Evolutionary conservation across 2,329 filamentous ascomycete genomes (phyloP).

Genomic region (Ophiostoma angusticollis): DNA sequence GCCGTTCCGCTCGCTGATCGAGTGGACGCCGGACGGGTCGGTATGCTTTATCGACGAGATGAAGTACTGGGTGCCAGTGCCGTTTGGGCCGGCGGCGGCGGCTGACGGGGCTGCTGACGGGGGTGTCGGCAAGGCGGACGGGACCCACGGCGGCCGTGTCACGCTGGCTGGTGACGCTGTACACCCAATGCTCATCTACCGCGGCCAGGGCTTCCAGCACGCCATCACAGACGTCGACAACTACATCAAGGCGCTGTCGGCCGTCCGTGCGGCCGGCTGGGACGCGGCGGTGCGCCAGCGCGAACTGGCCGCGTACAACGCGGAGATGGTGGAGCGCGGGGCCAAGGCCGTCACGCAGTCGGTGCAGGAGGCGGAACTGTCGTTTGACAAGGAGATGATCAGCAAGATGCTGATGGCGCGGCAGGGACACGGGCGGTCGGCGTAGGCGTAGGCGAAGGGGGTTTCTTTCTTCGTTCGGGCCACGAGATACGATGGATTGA

Average conservation of each 20-base stretch:
- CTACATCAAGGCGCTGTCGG: slow-evolving; percentile 23
- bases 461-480: too few species aligned
- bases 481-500: too few species aligned
- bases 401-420: slow-evolving; percentile 23
- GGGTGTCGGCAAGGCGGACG: slow-evolving; percentile 21
- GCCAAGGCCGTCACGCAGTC: slow-evolving; percentile 23
- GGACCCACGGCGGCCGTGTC: slow-evolving; percentile 18
- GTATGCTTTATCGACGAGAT: slow-evolving; percentile 23
- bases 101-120: too few species aligned
- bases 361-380: slow-evolving; percentile 21
- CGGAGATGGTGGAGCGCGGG: slow-evolving; percentile 22
- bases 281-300: slow-evolving; percentile 9
- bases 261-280: slow-evolving; percentile 13
- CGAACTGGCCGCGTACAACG: slow-evolving; percentile 20
- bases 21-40: slow-evolving; percentile 23
- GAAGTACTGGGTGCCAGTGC: slow-evolving; percentile 23
- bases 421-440: slow-evolving; percentile 17
- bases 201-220: slow-evolving; percentile 34
- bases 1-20: slow-evolving; percentile 22
- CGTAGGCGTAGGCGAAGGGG: slow-evolving; percentile 1
- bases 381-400: slow-evolving; percentile 19
- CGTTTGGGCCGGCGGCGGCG: too few species aligned
- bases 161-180: slow-evolving; percentile 28
- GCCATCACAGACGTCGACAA: slow-evolving; percentile 27
- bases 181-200: slow-evolving; percentile 32